phyloP scores from a whole-genome alignment of 2,329 filamentous ascomycete species.

The Allantophomopsis cytisporea region DNA sequence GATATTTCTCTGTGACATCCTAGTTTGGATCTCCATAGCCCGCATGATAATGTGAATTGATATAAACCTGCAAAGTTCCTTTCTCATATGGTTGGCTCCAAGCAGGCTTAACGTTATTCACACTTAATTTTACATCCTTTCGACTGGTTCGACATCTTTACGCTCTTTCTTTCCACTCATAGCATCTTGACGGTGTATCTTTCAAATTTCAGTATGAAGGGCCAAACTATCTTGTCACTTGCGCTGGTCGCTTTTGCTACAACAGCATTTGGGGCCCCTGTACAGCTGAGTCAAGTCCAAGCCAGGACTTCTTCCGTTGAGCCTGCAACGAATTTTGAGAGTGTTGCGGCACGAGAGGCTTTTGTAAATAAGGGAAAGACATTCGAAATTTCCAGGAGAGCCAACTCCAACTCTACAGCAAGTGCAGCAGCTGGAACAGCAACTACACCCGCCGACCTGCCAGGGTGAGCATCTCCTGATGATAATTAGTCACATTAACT shows the following conservation, averaged over 20 bases:
- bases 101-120: not conserved
- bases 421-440: not conserved
- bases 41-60: too few relatives aligned
- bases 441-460: not conserved
- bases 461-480: not conserved
- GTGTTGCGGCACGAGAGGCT: not conserved
- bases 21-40: too few relatives aligned
- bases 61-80: too few relatives aligned
- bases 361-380: not conserved
- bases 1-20: too few relatives aligned
- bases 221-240: not conserved
- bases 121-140: not conserved
- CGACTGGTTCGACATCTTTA: not conserved
- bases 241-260: not conserved
- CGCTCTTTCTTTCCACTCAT: not conserved
- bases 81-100: not conserved
- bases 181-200: not conserved
- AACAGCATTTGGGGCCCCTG: not conserved
- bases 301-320: not conserved
- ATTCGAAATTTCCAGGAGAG: not conserved
- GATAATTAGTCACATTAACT: too few relatives aligned
- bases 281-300: not conserved
- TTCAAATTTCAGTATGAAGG: not conserved
- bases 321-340: not conserved
- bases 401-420: not conserved